Evolutionary conservation across 2,329 filamentous ascomycete genomes (phyloP).

Genomic region (Stylonectria norvegica): DNA sequence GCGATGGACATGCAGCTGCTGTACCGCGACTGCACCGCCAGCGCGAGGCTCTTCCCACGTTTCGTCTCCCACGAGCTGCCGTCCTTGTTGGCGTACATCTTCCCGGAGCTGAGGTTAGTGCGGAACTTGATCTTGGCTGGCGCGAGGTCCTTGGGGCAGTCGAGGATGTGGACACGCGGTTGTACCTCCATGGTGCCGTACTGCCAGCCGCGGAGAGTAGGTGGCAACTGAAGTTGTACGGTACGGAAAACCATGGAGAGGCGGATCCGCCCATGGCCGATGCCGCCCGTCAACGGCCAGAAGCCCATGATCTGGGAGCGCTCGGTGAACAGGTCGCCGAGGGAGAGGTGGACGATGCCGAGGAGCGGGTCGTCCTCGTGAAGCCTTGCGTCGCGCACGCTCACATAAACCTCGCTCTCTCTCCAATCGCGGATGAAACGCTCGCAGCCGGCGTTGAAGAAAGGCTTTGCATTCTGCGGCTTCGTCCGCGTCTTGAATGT

Average conservation of each 20-base stretch:
- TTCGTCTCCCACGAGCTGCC: conserved; percentile 52
- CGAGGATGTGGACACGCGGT: conserved; percentile 43
- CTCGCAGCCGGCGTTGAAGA: conserved; percentile 75
- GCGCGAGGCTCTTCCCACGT: conserved; percentile 38
- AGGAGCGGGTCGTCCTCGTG: conserved; percentile 68
- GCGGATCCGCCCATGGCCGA: conserved; percentile 67
- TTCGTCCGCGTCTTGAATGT: conserved; percentile 70
- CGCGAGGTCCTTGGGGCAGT: conserved; percentile 45
- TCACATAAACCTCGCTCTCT: conserved; percentile 63
- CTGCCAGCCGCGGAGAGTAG: conserved; percentile 63
- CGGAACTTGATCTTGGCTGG: conserved; percentile 56
- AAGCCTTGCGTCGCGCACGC: conserved; percentile 63
- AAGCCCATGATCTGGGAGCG: conserved; percentile 62
- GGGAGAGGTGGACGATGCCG: conserved; percentile 66
- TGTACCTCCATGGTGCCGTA: conserved; percentile 66
- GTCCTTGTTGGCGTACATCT: conserved; percentile 51
- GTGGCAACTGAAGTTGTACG: conserved; percentile 59
- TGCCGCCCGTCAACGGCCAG: conserved; percentile 66
- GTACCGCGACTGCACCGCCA: conserved; percentile 62
- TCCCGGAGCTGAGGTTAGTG: conserved; percentile 55
- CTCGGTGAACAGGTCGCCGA: conserved; percentile 58
- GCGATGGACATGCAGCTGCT: conserved; percentile 53
- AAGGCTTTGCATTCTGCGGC: conserved; percentile 73
- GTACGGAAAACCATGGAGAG: conserved; percentile 73
- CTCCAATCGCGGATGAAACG: conserved; percentile 67